phyloP scores from a whole-genome alignment of 768 basidiomycete genomes.

The Gyrodon lividus region DNA sequence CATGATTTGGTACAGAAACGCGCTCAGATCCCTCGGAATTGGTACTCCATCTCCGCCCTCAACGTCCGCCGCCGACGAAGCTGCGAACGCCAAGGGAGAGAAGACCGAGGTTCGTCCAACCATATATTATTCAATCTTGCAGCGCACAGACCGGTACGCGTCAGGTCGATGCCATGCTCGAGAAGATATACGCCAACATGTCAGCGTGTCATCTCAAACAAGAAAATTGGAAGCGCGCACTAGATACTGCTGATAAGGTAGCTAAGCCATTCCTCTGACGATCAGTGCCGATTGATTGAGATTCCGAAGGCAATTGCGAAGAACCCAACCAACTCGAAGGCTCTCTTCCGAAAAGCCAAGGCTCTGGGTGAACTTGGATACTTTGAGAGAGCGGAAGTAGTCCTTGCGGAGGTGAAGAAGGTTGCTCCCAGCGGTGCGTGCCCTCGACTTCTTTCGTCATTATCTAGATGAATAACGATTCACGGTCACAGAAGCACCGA shows the following conservation, averaged over 20 bases:
- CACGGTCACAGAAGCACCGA: constrained; percentile 45
- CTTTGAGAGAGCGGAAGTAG: constrained; percentile 68
- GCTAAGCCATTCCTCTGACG: not conserved
- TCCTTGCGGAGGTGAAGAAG: constrained; percentile 62
- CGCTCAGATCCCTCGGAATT: constrained; percentile 52
- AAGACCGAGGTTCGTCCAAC: constrained; percentile 58
- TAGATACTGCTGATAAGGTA: constrained; percentile 82
- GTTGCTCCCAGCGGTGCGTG: constrained; percentile 58
- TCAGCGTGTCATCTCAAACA: constrained; percentile 81
- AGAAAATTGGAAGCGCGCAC: constrained; percentile 73
- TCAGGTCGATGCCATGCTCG: constrained; percentile 71
- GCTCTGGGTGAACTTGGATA: constrained; percentile 74
- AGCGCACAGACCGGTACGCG: not conserved
- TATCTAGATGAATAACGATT: not conserved
- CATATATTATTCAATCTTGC: not conserved
- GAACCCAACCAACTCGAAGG: constrained; percentile 77
- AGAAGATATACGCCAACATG: constrained; percentile 86
- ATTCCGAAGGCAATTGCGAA: constrained; percentile 61
- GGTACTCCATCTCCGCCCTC: constrained; percentile 1
- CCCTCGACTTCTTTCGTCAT: not conserved
- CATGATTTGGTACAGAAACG: constrained; percentile 41
- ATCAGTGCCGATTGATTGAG: not conserved
- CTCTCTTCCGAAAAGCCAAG: constrained; percentile 78
- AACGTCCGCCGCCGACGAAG: constrained; percentile 26
- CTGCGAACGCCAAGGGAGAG: constrained; percentile 43